These are phyloP conservation scores for Solanum hybrid DNA, from an alignment of 305 asterid genomes.

Conservation along the genomic window DNA sequence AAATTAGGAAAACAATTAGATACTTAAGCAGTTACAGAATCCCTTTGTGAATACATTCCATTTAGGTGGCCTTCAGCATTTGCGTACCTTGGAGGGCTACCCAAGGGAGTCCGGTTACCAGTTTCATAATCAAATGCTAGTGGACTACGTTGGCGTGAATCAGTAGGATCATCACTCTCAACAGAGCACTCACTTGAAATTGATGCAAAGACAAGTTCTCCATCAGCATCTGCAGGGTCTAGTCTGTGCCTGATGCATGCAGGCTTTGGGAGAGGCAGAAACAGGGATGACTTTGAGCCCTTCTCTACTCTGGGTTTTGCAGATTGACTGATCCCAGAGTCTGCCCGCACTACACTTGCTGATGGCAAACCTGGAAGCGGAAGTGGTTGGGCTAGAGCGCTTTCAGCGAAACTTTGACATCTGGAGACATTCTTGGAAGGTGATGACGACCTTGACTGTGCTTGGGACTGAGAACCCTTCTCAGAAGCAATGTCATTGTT, in stretches of 20 bases:
- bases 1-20: neutral
- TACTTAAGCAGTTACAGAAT: neutral
- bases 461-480: conserved; percentile 73
- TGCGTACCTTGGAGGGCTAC: conserved; percentile 73
- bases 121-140: conserved; percentile 63
- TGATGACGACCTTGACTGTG: conserved; percentile 77
- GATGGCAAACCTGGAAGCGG: conserved; percentile 65
- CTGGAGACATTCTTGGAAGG: conserved; percentile 86
- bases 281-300: conserved; percentile 49
- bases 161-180: conserved; percentile 80
- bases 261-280: conserved; percentile 72
- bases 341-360: conserved; percentile 38
- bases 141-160: conserved; percentile 75
- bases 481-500: conserved; percentile 61
- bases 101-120: conserved; percentile 60
- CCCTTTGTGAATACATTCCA: neutral
- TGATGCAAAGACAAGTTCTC: conserved; percentile 60
- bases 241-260: conserved; percentile 62
- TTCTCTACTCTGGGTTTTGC: conserved; percentile 46
- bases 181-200: conserved; percentile 73
- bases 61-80: conserved; percentile 10
- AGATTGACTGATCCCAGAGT: conserved; percentile 49
- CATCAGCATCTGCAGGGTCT: conserved; percentile 64
- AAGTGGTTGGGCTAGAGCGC: conserved; percentile 80
- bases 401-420: conserved; percentile 91